Conservation (phyloP, 495 filamentous ascomycete species). For the Aspergillus baeticus region DNA sequence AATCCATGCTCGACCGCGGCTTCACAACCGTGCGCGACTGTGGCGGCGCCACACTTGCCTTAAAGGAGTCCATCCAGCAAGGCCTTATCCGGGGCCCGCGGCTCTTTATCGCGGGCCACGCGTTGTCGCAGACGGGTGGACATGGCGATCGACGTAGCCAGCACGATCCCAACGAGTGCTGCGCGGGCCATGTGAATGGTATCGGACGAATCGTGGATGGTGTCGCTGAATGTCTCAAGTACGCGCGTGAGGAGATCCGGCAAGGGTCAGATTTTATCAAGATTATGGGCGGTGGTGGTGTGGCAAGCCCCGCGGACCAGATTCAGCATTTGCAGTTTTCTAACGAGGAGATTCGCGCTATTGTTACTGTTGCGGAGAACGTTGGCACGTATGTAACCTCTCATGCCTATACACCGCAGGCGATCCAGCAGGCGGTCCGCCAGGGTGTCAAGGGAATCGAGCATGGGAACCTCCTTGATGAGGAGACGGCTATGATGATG, state of each 20-base stretch:
- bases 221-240: conserved; percentile 47
- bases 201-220: conserved; percentile 49
- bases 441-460: conserved; percentile 57
- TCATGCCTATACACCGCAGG: conserved; percentile 51
- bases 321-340: conserved; percentile 53
- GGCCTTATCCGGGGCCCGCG: conserved; percentile 47
- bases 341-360: conserved; percentile 48
- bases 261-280: conserved; percentile 56
- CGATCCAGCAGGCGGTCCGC: conserved; percentile 52
- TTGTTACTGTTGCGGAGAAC: no score
- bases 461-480: conserved; percentile 55
- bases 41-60: conserved; percentile 47
- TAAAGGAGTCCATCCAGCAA: conserved; percentile 53
- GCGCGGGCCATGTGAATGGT: conserved; percentile 31
- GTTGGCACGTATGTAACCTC: conserved; percentile 53
- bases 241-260: conserved; percentile 51
- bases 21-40: conserved; percentile 55
- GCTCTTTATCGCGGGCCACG: conserved; percentile 46
- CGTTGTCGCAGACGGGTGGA: conserved; percentile 53
- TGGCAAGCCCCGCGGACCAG: conserved; percentile 49
- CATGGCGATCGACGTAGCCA: conserved; percentile 48
- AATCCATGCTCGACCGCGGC: conserved; percentile 49
- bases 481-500: conserved; percentile 51
- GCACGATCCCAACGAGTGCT: conserved; percentile 40
- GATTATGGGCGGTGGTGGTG: conserved; percentile 56